These are phyloP conservation scores for Coccomyxa sp. DNA, from an alignment of 139 green algal species.

Conservation along the genomic window DNA sequence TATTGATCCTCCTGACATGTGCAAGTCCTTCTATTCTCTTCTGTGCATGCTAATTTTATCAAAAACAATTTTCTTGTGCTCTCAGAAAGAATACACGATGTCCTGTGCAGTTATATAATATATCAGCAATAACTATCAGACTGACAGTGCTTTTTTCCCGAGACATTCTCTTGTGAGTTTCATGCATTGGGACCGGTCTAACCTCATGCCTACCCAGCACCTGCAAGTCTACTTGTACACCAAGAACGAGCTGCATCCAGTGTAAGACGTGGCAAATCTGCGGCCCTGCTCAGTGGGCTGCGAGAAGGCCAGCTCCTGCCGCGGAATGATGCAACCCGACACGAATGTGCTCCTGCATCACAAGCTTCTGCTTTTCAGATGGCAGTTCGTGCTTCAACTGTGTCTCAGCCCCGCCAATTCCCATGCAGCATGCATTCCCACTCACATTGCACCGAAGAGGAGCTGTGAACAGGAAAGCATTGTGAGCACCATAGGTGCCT, in stretches of 20 bases:
- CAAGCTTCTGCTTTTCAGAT: no score
- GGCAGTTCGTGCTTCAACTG: no score
- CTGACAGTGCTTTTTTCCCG: background rate
- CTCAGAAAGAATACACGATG: background rate
- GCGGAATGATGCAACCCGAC: slow-evolving; percentile 31
- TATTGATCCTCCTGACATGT: no score
- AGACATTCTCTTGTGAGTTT: no score
- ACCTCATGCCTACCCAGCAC: background rate
- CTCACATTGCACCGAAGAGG: no score
- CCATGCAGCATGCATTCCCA: no score
- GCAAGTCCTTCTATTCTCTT: no score
- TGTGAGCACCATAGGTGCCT: no score
- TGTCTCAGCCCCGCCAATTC: no score
- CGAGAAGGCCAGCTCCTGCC: slow-evolving; percentile 36
- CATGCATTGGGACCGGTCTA: background rate
- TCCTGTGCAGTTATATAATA: background rate
- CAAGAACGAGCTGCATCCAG: slow-evolving; percentile 12
- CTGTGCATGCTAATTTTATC: background rate
- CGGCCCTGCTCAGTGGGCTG: slow-evolving; percentile 25
- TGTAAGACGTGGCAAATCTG: slow-evolving; percentile 22
- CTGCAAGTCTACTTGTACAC: slow-evolving; percentile 17
- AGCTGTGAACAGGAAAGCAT: no score
- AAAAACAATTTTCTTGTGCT: background rate
- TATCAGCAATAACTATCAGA: background rate
- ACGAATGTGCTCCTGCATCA: slow-evolving; percentile 27